These are phyloP conservation scores for Solanum rostratum DNA, from an alignment of 257 asterid genomes.

Conservation along the genomic window DNA sequence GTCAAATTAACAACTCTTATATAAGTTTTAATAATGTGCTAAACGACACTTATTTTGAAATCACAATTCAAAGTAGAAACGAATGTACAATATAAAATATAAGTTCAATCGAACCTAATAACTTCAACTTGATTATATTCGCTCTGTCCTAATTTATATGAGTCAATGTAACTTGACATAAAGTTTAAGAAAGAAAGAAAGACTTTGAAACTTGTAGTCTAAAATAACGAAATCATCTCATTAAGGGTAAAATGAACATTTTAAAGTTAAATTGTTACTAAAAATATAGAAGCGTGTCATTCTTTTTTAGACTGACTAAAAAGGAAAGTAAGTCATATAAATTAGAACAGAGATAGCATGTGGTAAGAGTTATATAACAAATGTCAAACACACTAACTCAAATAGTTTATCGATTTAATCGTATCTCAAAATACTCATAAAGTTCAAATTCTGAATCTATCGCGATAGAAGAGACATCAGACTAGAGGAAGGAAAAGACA, in stretches of 20 bases:
- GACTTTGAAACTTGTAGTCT: too few relatives aligned
- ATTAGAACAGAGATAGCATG: not conserved
- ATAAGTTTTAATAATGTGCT: not conserved
- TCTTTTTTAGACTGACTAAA: too few relatives aligned
- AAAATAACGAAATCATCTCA: too few relatives aligned
- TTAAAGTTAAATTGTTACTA: too few relatives aligned
- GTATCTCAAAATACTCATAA: not conserved
- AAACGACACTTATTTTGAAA: not conserved
- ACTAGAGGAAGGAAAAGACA: conserved; percentile 6
- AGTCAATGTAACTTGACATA: too few relatives aligned
- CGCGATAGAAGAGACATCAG: not conserved
- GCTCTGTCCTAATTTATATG: too few relatives aligned
- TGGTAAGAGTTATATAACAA: not conserved
- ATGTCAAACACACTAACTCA: not conserved
- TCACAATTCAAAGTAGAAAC: not conserved
- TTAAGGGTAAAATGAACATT: too few relatives aligned
- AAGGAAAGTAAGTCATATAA: too few relatives aligned
- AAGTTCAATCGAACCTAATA: not conserved
- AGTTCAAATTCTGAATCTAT: not conserved
- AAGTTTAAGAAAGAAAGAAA: too few relatives aligned
- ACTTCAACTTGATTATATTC: not conserved
- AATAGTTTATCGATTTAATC: not conserved
- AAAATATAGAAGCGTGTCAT: too few relatives aligned
- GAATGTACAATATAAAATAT: not conserved
- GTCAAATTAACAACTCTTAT: not conserved